Conservation (phyloP, 345 rosid species). For the Arabidopsis arenosa region DNA sequence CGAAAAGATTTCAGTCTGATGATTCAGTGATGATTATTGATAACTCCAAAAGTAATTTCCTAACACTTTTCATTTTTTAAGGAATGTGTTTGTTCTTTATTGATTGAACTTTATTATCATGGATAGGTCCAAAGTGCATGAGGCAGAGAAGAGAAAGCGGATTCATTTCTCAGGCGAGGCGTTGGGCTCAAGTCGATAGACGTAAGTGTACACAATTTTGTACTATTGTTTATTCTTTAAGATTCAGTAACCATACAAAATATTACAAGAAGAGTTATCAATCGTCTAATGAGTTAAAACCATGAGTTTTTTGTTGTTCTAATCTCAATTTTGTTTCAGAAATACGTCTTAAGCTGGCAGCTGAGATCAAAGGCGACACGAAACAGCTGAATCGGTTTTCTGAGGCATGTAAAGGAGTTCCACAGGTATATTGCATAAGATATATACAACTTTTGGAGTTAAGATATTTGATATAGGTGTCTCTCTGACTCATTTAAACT, state of each 20-base stretch:
- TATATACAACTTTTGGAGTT: background rate
- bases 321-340: slow-evolving; percentile 50
- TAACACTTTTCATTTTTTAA: slow-evolving; percentile 12
- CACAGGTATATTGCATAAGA: slow-evolving; percentile 55
- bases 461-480: background rate
- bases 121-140: slow-evolving; percentile 62
- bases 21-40: slow-evolving; percentile 67
- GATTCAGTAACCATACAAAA: background rate
- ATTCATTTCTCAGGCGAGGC: slow-evolving; percentile 49
- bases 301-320: background rate
- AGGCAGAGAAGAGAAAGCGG: slow-evolving; percentile 54
- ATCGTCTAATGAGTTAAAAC: no score
- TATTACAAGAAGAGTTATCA: background rate
- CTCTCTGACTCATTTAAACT: background rate
- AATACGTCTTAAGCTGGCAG: slow-evolving; percentile 64
- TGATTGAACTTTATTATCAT: slow-evolving; percentile 51
- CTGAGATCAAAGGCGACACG: slow-evolving; percentile 66
- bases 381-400: slow-evolving; percentile 77
- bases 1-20: slow-evolving; percentile 62
- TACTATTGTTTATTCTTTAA: background rate
- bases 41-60: slow-evolving; percentile 62
- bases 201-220: slow-evolving; percentile 51
- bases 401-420: slow-evolving; percentile 87
- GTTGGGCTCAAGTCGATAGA: slow-evolving; percentile 62
- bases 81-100: slow-evolving; percentile 17